Evolutionary conservation across 192 early-diverging fungal species (phyloP).

Genomic region (Coemansia sp.): DNA sequence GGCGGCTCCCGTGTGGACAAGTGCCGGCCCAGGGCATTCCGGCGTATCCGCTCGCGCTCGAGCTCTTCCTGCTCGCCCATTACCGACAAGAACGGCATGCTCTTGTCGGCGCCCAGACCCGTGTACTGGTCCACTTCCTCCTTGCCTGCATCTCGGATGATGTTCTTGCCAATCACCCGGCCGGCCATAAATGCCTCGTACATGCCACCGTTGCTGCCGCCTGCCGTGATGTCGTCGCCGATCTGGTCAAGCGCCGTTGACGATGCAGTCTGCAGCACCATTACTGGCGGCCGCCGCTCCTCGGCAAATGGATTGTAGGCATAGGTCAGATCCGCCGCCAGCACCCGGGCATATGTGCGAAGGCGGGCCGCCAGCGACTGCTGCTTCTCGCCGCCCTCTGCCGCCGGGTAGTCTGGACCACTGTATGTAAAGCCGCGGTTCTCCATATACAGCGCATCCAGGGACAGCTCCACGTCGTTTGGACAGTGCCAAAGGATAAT

Average conservation of each 20-base stretch:
- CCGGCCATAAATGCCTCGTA: slow-evolving; percentile 17
- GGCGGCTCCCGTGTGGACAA: too few species aligned
- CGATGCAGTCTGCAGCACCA: slow-evolving; percentile 42
- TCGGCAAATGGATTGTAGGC: slow-evolving; percentile 30
- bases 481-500: slow-evolving; percentile 46
- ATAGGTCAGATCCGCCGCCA: slow-evolving; percentile 19
- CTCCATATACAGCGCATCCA: slow-evolving; percentile 33
- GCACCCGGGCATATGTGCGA: slow-evolving; percentile 3
- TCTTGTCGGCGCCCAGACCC: slow-evolving; percentile 15
- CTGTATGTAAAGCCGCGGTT: background rate
- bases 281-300: slow-evolving; percentile 22
- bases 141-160: slow-evolving; percentile 5
- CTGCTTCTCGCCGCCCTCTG: background rate
- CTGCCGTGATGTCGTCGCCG: slow-evolving; percentile 20
- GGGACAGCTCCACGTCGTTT: slow-evolving; percentile 40
- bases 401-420: background rate
- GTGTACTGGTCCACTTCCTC: slow-evolving; percentile 23
- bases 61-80: slow-evolving; percentile 38
- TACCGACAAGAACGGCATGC: slow-evolving; percentile 17
- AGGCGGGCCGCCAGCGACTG: background rate
- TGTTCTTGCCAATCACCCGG: slow-evolving; percentile 20
- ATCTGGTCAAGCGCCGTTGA: slow-evolving; percentile 40
- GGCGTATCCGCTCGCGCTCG: slow-evolving; percentile 26
- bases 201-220: slow-evolving; percentile 2
- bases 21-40: background rate